Evolutionary conservation across 768 basidiomycete species (phyloP).

Genomic region (Agaricus subrufescens): DNA sequence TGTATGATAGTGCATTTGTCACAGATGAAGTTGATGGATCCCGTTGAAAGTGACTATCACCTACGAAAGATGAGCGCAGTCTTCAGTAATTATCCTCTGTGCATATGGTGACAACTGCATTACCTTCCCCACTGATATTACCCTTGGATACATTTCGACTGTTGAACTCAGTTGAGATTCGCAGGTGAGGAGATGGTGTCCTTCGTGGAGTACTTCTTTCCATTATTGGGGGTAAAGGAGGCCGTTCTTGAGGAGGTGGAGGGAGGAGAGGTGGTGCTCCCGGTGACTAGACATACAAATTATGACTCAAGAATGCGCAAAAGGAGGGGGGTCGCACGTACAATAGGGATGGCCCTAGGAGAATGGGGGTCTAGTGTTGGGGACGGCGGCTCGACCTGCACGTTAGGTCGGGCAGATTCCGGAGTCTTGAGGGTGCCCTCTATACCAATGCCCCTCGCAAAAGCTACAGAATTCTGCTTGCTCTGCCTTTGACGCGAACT

Average conservation of each 20-base stretch:
- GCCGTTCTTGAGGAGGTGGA: slow-evolving; percentile 5
- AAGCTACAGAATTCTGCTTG: background rate
- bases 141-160: background rate
- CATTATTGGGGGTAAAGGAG: background rate
- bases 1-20: background rate
- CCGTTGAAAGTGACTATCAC: background rate
- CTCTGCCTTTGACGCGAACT: background rate
- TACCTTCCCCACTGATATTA: background rate
- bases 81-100: background rate
- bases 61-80: background rate
- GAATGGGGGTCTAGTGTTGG: slow-evolving; percentile 1
- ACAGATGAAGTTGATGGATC: background rate
- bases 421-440: background rate
- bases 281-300: background rate
- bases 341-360: background rate
- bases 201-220: background rate
- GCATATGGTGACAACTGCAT: background rate
- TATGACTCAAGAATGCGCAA: background rate
- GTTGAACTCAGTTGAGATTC: background rate
- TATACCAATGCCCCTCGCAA: background rate
- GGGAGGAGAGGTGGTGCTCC: slow-evolving; percentile 8
- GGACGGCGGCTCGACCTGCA: slow-evolving; percentile 6
- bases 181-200: slow-evolving; percentile 1
- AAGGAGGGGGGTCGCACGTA: background rate
- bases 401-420: background rate